Percentiles rank a stretch among this genome's conserved stretches.
Conservation (phyloP, 2,329 filamentous ascomycete genomes). For the Fusarium algeriense region DNA sequence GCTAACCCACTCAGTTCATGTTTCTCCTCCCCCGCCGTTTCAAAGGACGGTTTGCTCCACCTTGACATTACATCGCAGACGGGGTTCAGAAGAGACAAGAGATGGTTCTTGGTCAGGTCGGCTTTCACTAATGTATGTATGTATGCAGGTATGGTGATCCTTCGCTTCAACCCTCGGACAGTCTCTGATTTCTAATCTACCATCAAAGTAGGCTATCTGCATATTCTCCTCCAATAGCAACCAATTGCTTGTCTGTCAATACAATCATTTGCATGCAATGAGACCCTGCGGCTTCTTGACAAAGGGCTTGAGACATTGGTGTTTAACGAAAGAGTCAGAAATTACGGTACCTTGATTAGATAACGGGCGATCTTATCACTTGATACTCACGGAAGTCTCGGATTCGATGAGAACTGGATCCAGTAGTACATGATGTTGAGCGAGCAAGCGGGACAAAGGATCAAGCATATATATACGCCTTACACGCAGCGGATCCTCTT, state of each 20-base stretch:
- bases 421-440: background rate
- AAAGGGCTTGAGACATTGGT: background rate
- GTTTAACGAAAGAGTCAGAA: background rate
- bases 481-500: conserved; percentile 2
- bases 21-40: conserved; percentile 38
- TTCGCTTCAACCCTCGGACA: conserved; percentile 13
- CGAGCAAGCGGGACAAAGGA: background rate
- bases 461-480: background rate
- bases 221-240: conserved; percentile 2
- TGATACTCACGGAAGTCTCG: background rate
- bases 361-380: background rate
- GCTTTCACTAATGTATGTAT: conserved; percentile 21
- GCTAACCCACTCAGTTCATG: conserved; percentile 3
- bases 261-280: conserved; percentile 4
- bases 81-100: conserved; percentile 11
- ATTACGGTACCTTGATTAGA: background rate
- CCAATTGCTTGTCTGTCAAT: background rate
- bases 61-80: conserved; percentile 19
- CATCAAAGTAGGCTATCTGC: background rate
- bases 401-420: background rate
- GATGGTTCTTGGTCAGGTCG: conserved; percentile 11
- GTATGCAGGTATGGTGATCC: conserved; percentile 22
- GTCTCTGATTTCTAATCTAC: conserved; percentile 10
- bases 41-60: conserved; percentile 35
- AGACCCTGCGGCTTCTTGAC: conserved; percentile 19